These are phyloP conservation scores for Lithospermum erythrorhizon DNA, from an alignment of 257 asterid genomes.

Conservation along the genomic window DNA sequence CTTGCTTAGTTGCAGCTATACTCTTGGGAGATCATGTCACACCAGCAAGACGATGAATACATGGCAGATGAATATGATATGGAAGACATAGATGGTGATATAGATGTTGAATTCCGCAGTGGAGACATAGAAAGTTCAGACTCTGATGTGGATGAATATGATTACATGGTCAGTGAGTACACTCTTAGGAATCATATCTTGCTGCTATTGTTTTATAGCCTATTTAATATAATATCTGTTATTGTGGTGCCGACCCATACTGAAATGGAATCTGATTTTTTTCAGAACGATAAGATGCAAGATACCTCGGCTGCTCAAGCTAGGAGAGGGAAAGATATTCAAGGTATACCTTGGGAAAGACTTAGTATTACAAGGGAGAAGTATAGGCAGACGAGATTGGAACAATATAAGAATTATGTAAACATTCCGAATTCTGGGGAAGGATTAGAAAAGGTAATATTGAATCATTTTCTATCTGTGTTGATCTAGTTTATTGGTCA, in stretches of 20 bases:
- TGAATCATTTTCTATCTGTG: background rate
- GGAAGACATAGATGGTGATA: constrained; percentile 66
- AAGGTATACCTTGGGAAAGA: constrained; percentile 95
- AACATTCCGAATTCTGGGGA: constrained; percentile 74
- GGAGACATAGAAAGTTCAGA: constrained; percentile 55
- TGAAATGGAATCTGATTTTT: background rate
- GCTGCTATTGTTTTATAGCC: background rate
- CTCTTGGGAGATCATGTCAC: constrained; percentile 44
- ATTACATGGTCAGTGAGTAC: constrained; percentile 35
- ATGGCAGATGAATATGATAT: constrained; percentile 80
- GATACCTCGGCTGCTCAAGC: constrained; percentile 94
- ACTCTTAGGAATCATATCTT: background rate
- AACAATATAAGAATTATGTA: constrained; percentile 73
- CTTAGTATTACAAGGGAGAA: constrained; percentile 76
- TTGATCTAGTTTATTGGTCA: background rate
- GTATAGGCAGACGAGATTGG: constrained; percentile 69
- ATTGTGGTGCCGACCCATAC: background rate
- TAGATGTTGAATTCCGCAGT: constrained; percentile 49
- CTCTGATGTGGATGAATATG: constrained; percentile 76
- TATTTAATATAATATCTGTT: background rate
- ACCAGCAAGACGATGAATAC: constrained; percentile 45
- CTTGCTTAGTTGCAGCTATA: constrained; percentile 12
- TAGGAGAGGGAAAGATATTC: constrained; percentile 77
- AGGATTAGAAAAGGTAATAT: constrained; percentile 52
- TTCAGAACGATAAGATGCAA: constrained; percentile 47